Percentiles rank a stretch among this genome's conserved stretches.
Evolutionary conservation across 345 rosid species (phyloP).

Genomic region (Eucalyptus brandiana): DNA sequence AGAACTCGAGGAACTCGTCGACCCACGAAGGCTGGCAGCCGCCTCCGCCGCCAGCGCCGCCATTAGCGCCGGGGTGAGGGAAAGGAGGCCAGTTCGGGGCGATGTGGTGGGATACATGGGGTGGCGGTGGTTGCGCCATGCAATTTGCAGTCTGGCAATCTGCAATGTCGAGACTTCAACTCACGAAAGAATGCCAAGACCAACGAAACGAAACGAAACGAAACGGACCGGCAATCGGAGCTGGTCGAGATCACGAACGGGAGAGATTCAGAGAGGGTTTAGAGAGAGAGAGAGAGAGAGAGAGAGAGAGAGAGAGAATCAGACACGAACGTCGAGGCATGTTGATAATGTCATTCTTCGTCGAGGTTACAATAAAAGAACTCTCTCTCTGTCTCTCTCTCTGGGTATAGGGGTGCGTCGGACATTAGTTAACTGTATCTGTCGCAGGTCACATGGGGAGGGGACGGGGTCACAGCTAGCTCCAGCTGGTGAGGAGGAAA

Average conservation of each 20-base stretch:
- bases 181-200: background rate
- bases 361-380: background rate
- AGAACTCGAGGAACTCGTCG: slow-evolving; percentile 86
- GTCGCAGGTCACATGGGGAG: slow-evolving; percentile 33
- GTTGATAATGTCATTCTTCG: background rate
- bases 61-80: background rate
- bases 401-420: background rate
- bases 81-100: background rate
- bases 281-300: background rate
- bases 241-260: background rate
- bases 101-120: background rate
- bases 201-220: background rate
- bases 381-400: background rate
- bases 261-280: background rate
- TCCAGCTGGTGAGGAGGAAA: slow-evolving; percentile 25
- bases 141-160: background rate
- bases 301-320: background rate
- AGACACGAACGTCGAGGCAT: background rate
- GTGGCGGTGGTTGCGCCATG: background rate
- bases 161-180: background rate
- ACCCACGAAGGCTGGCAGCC: slow-evolving; percentile 37
- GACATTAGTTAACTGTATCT: background rate
- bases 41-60: background rate
- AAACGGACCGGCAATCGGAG: background rate
- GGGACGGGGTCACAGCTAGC: slow-evolving; percentile 39